Percentiles rank a stretch among this genome's conserved stretches.
These are phyloP conservation scores for Wickerhamiella azymoides DNA, from an alignment of 805 yeast genomes.

Conservation along the genomic window DNA sequence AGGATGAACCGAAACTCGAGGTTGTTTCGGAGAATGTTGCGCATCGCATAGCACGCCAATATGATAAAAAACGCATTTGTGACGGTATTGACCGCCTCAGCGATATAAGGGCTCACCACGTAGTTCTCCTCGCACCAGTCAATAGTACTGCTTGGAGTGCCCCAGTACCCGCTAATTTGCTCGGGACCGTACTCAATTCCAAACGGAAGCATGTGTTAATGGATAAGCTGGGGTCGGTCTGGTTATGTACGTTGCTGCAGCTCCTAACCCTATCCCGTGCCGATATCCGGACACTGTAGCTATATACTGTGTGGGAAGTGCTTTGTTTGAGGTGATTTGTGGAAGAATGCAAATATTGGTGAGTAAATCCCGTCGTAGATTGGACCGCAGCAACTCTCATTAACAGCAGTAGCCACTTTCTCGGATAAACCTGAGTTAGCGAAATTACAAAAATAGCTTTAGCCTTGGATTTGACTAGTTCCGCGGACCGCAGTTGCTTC, in stretches of 20 bases:
- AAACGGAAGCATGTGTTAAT: neutral
- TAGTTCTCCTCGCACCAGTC: constrained; percentile 99
- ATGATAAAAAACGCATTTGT: constrained; percentile 49
- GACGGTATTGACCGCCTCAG: constrained; percentile 77
- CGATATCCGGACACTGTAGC: neutral
- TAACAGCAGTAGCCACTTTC: no score
- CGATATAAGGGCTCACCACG: constrained; percentile 70
- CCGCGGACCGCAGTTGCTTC: no score
- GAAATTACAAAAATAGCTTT: no score
- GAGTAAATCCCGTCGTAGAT: no score
- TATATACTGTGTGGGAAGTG: no score
- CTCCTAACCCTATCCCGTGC: neutral
- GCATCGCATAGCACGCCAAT: constrained; percentile 50
- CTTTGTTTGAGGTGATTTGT: no score
- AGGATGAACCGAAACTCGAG: constrained; percentile 60
- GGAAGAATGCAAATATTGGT: no score
- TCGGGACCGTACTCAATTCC: constrained; percentile 5
- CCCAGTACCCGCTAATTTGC: constrained; percentile 23
- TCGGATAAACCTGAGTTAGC: no score
- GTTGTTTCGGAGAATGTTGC: constrained; percentile 42
- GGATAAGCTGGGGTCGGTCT: neutral
- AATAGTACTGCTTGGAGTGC: constrained; percentile 62
- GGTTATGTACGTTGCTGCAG: neutral
- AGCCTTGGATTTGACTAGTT: no score
- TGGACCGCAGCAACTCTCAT: no score